Evolutionary conservation across 768 basidiomycete genomes (phyloP).

Genomic region (Pulveroboletus sp.): DNA sequence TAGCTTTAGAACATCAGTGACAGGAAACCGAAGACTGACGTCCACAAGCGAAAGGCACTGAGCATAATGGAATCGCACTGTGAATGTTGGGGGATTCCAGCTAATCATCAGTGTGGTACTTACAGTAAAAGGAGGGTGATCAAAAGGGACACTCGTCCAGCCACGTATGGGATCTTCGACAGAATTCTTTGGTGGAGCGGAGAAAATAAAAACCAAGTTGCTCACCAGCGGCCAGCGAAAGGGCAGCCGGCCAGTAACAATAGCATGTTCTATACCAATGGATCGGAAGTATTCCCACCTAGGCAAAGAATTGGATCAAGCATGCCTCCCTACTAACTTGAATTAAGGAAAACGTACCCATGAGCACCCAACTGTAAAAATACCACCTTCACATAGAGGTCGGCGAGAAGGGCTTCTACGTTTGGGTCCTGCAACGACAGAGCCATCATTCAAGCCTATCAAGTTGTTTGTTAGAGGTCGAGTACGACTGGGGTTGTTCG

Average conservation of each 20-base stretch:
- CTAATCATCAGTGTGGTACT: not conserved
- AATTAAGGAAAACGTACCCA: constrained; percentile 10
- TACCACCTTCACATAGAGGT: not conserved
- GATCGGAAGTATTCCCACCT: constrained; percentile 27
- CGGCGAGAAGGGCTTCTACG: not conserved
- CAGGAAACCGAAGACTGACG: constrained; percentile 2
- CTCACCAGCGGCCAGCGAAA: constrained; percentile 28
- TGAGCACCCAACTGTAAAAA: constrained; percentile 18
- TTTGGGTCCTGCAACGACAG: constrained; percentile 16
- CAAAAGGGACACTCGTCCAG: constrained; percentile 7
- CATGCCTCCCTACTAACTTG: not conserved
- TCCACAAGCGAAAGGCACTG: constrained; percentile 1
- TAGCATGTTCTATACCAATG: constrained; percentile 16
- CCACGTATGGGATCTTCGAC: constrained; percentile 13
- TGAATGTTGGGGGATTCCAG: not conserved
- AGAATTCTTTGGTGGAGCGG: not conserved
- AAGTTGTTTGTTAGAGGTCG: not conserved
- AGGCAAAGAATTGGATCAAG: not conserved
- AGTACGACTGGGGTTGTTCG: too few species aligned
- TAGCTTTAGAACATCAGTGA: not conserved
- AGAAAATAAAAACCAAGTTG: not conserved
- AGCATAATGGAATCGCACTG: constrained; percentile 6
- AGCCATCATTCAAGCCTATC: constrained; percentile 10
- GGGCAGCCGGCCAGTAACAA: constrained; percentile 18
- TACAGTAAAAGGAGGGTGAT: constrained; percentile 1